These are phyloP conservation scores for Aspergillus novoparasiticus DNA, from an alignment of 2,329 filamentous ascomycete genomes.

Conservation along the genomic window DNA sequence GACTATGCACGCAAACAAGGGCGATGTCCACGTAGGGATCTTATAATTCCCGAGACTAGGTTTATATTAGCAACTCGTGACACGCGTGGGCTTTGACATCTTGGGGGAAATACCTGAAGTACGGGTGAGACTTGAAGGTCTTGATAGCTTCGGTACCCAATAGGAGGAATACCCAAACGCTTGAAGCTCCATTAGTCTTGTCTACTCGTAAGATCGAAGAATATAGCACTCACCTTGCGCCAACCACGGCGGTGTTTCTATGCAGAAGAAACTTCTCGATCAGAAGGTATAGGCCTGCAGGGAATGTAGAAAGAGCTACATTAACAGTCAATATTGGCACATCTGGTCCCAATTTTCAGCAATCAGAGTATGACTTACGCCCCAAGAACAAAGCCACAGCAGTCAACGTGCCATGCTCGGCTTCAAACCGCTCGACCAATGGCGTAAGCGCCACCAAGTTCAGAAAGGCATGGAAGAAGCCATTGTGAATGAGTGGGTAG, in stretches of 20 bases:
- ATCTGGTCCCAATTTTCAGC: constrained; percentile 1
- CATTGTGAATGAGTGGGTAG: constrained; percentile 82
- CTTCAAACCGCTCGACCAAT: constrained; percentile 91
- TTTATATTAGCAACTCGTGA: constrained; percentile 21
- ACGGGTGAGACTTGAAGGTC: constrained; percentile 78
- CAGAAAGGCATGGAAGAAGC: constrained; percentile 76
- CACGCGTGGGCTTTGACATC: neutral
- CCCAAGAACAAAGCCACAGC: constrained; percentile 87
- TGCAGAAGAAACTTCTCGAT: constrained; percentile 74
- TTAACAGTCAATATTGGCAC: constrained; percentile 21
- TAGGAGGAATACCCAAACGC: constrained; percentile 90
- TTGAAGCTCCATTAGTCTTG: constrained; percentile 41
- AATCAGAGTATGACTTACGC: constrained; percentile 61
- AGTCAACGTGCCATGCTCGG: constrained; percentile 86
- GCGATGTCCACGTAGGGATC: constrained; percentile 91
- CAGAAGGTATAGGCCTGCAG: constrained; percentile 77
- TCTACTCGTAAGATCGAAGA: neutral
- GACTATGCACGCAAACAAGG: constrained; percentile 74
- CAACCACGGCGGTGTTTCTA: constrained; percentile 73
- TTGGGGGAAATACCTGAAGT: constrained; percentile 59
- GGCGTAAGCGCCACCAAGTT: constrained; percentile 81
- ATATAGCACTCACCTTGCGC: constrained; percentile 67
- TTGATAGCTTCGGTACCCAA: constrained; percentile 83
- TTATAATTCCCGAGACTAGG: constrained; percentile 60
- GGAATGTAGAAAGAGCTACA: constrained; percentile 76